These are phyloP conservation scores for Euphorbia lathyris DNA, from an alignment of 345 rosid species.

Conservation along the genomic window DNA sequence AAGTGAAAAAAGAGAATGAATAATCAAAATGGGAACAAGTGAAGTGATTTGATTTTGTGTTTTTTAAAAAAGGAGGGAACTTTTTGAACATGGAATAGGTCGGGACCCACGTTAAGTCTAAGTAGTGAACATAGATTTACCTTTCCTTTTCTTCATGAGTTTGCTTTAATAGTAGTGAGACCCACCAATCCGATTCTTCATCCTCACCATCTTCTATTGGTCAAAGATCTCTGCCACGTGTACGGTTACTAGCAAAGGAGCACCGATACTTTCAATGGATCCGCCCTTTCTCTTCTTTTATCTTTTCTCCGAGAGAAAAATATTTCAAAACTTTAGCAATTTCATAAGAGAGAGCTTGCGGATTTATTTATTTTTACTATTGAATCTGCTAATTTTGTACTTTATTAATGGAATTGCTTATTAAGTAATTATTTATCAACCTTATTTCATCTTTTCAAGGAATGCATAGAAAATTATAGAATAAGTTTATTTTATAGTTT, in stretches of 20 bases:
- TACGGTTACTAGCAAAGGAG: conserved; percentile 8
- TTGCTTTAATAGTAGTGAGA: conserved; percentile 26
- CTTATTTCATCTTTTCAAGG: no score
- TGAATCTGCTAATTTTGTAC: no score
- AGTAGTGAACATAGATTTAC: conserved; percentile 19
- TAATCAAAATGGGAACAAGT: not conserved
- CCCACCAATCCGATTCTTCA: not conserved
- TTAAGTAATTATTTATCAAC: no score
- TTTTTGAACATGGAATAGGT: not conserved
- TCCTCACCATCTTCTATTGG: conserved; percentile 9
- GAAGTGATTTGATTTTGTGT: not conserved
- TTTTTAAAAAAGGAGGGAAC: not conserved
- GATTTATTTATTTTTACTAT: no score
- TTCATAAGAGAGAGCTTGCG: no score
- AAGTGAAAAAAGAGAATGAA: no score
- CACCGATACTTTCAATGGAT: conserved; percentile 15
- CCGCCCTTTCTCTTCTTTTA: conserved; percentile 15
- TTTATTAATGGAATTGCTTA: no score
- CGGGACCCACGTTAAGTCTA: not conserved
- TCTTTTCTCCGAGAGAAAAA: conserved; percentile 9
- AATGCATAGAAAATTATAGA: no score
- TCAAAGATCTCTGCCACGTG: conserved; percentile 1
- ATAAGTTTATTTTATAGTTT: no score
- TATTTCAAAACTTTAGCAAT: conserved; percentile 9
- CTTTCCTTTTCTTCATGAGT: conserved; percentile 9